phyloP scores from a whole-genome alignment of 345 rosid species.

The Syzygium grande region DNA sequence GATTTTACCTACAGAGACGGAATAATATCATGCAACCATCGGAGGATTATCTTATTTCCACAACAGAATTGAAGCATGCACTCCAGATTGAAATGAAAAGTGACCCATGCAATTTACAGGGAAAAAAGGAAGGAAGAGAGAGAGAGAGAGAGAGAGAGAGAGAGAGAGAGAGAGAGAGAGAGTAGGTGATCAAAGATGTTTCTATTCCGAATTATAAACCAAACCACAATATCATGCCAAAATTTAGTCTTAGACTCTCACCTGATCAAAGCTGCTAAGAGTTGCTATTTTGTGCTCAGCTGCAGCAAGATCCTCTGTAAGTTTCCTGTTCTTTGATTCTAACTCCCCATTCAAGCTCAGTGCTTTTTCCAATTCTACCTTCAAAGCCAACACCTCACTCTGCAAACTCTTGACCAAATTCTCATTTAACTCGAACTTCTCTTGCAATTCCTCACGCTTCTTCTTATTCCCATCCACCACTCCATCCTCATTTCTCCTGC shows the following conservation, averaged over 20 bases:
- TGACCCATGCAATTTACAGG: not conserved
- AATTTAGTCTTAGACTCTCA: not conserved
- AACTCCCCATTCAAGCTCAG: conserved; percentile 42
- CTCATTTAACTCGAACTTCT: conserved; percentile 43
- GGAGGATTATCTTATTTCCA: not conserved
- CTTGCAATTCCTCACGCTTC: conserved; percentile 31
- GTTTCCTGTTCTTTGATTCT: conserved; percentile 43
- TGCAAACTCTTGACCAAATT: conserved; percentile 52
- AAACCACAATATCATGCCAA: not conserved
- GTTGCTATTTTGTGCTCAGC: conserved; percentile 55
- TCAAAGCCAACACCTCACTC: conserved; percentile 38
- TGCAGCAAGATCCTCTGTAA: conserved; percentile 49
- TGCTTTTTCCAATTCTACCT: conserved; percentile 52
- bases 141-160: not conserved
- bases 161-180: not conserved
- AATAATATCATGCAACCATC: not conserved
- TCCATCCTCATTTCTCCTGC: not conserved
- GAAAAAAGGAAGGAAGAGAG: not conserved
- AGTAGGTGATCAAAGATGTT: not conserved
- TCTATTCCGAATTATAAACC: not conserved
- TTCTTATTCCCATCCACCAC: conserved; percentile 14
- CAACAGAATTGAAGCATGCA: not conserved
- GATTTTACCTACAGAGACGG: not conserved
- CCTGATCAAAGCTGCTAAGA: conserved; percentile 32
- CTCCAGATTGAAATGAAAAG: not conserved